A percentile compares a stretch with the other conserved stretches of the same genome.
Conservation (phyloP, 352 stramenopile genomes). For the Salisapilia sapeloensis region DNA sequence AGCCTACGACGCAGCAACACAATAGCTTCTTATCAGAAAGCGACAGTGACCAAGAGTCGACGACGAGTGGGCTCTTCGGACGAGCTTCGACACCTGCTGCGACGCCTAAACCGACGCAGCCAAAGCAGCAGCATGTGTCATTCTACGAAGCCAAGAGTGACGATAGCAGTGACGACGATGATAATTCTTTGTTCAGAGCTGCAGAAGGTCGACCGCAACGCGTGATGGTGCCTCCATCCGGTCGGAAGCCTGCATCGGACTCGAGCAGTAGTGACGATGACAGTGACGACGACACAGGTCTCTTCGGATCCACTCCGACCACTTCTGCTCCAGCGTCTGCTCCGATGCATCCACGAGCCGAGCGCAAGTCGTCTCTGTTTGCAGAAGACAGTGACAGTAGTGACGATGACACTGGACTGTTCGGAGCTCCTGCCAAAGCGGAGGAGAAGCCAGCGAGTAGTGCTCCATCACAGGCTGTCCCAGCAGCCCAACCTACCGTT, state of each 20-base stretch:
- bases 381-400: constrained; percentile 7
- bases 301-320: constrained; percentile 6
- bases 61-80: constrained; percentile 22
- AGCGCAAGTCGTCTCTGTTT: too few species aligned
- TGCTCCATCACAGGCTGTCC: background rate
- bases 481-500: constrained; percentile 5
- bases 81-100: constrained; percentile 3
- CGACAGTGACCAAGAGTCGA: constrained; percentile 35
- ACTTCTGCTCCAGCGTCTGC: background rate
- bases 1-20: constrained; percentile 4
- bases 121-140: constrained; percentile 11
- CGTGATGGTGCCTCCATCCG: constrained; percentile 1
- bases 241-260: background rate
- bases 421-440: too few species aligned
- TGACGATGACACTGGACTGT: constrained; percentile 12
- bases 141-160: constrained; percentile 21
- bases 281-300: constrained; percentile 13
- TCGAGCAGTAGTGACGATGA: constrained; percentile 9
- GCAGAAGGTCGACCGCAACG: background rate
- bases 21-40: constrained; percentile 11
- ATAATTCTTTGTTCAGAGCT: background rate
- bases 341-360: too few species aligned
- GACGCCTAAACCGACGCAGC: background rate
- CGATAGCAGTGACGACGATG: constrained; percentile 1
- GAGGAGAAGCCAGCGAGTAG: constrained; percentile 3